Evolutionary conservation across 257 asterid species (phyloP), one percentile per base, ranked within the genome.

Genomic region (Petunia axillaris): DNA sequence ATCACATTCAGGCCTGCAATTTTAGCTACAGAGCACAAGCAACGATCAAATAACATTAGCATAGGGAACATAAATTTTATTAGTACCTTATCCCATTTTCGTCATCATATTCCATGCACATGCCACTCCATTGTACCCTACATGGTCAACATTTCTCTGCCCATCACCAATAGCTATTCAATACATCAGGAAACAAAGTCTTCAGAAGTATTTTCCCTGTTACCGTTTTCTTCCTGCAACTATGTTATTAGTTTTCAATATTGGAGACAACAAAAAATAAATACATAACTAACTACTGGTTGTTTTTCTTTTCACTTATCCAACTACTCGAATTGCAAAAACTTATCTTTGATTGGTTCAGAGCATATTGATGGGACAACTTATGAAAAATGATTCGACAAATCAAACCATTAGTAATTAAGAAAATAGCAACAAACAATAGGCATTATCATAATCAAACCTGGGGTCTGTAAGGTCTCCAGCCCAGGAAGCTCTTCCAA

Each of bases 51-150:
- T 71, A 71, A 71, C 59, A 71, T 11, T 15, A 71, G 59, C 0
- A 40, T 52, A 66, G 75, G 53, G 3, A 58, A 37, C 48, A 62
- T 57, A 59, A 71, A 65, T 10, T 74, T 80, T 25, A 71, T 48
- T 35, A 71, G 48, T 85, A 96, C 99, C 92, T 94, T 94, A 85
- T 96, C 99, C 99, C 99, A 96, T 85, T 86, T 91, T 66, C 84
- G 87, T 78, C 84, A 81, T 80, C 91, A 86, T 85, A 87, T 91
- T 92, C 99, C 99, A 96, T 65, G 97, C 85, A 87, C 94, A 94
- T 67, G 99, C 99, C 87, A 96, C 95, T 15, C 99, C 98, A 70
- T 94, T 94, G 86, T 96, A 98, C 80, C 99, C 99, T 89, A 92
- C 99, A 46, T 98, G 92, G 67, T 94, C 91, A 58, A 96, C 83